Base-by-base conservation (phyloP, 805 yeast genomes). In the Brettanomyces anomalus region DNA sequence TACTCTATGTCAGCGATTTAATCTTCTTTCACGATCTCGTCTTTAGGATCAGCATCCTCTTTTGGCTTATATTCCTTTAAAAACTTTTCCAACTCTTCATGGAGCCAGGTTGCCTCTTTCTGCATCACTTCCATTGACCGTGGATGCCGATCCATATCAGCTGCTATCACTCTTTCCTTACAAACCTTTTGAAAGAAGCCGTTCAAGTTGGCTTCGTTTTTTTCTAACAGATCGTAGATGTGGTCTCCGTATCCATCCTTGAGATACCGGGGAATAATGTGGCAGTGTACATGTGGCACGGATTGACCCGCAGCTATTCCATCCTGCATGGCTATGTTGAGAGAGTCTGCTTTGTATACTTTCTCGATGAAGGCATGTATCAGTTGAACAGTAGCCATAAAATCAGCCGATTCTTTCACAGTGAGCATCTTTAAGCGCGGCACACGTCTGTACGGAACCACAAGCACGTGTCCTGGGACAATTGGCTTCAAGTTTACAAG, bases 241-340 rank as follows among this genome's bases (percentile, higher is more conserved):
- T 76, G 79, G 57, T 86, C 96, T 1, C 87, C 87, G 36, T 58
- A 65, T 1, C 65, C 65, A 53, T 83, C 81, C 4, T 67, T 66
- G 38, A 77, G 62, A 57, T 72, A 79, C 34, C 99, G 71, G 5
- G 99, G 99, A 17, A 93, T 88, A 16, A 93, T 65, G 59, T 93
- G 99, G 17, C 96, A 83, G 60, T 93, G 98, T 24, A 90, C 71
- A 62, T 93, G 98, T 4, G 97, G 95, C 2, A 93, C 81, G n/a
- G 89, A 77, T 58, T 93, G 98, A 3, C 98, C 98, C 1, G 97
- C 90, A 40, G 87, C 87, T 0, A 88, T 85, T 0, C 98, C 98
- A 58, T 93, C 99, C 60, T 93, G 99, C 46, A 94, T 86, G 10
- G 97, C 90, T 33, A 93, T 72, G 57, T 94, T 94, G 46, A 88